phyloP scores from a whole-genome alignment of 139 green algal genomes.

The Haematococcus lacustris region DNA sequence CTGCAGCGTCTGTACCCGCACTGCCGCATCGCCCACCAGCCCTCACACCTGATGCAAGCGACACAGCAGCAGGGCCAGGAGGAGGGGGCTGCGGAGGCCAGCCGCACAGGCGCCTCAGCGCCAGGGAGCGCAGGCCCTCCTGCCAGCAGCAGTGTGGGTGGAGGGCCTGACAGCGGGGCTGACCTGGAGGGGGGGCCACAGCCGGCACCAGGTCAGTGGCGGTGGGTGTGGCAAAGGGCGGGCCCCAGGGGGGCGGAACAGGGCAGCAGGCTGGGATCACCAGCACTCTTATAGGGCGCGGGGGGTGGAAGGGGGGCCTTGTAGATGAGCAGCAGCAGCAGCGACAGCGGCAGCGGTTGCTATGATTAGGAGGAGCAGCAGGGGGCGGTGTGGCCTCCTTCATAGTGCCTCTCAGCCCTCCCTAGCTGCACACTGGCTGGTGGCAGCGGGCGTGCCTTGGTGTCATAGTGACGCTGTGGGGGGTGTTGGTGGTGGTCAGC shows the following conservation, averaged over 20 bases:
- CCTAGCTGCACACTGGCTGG: too few relatives aligned
- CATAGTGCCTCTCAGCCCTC: too few relatives aligned
- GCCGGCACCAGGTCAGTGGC: background rate
- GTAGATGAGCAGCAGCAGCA: too few relatives aligned
- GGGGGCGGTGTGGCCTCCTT: background rate
- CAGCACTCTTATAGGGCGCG: too few relatives aligned
- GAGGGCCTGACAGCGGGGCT: background rate
- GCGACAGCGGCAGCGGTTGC: too few relatives aligned
- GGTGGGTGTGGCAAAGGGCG: background rate
- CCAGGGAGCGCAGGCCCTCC: background rate
- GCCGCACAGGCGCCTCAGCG: slow-evolving; percentile 2
- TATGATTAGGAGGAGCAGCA: slow-evolving; percentile 9
- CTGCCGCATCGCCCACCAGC: background rate
- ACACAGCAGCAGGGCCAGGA: background rate
- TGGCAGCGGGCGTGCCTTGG: background rate
- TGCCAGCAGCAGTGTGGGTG: background rate
- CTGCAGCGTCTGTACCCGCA: slow-evolving; percentile 60
- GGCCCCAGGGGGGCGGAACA: too few relatives aligned
- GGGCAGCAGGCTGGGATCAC: too few relatives aligned
- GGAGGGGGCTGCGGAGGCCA: background rate
- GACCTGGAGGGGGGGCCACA: background rate
- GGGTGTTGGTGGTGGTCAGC: background rate
- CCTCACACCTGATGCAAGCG: background rate
- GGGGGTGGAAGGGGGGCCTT: too few relatives aligned
- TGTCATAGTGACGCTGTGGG: background rate